Conservation (phyloP, 495 filamentous ascomycete genomes). For the Evansstolkia leycettana region DNA sequence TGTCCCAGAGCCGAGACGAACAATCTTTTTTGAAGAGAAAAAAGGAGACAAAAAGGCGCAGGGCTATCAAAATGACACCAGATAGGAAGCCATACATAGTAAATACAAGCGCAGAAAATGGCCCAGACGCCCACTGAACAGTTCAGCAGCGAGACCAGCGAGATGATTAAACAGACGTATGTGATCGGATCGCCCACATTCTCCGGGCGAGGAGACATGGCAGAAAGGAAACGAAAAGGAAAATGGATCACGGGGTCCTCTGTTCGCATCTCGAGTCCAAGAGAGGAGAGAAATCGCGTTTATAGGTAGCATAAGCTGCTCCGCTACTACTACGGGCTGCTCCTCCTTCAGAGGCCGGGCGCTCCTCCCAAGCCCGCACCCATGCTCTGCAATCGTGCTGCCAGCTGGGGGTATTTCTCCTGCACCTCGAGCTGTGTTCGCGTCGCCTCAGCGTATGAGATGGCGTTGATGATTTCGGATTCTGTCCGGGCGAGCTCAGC, state of each 20-base stretch:
- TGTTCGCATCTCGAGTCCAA: background rate
- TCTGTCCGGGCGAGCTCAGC: slow-evolving; percentile 93
- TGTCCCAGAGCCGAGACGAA: too few species aligned
- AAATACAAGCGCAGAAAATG: slow-evolving; percentile 26
- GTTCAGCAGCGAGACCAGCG: slow-evolving; percentile 12
- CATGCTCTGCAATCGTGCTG: slow-evolving; percentile 70
- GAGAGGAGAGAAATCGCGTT: slow-evolving; percentile 1
- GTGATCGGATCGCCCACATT: background rate
- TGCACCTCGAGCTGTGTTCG: slow-evolving; percentile 95
- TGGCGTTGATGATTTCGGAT: slow-evolving; percentile 87
- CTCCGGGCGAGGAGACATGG: slow-evolving; percentile 2
- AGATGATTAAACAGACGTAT: slow-evolving; percentile 6
- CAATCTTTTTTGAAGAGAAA: background rate
- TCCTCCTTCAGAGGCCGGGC: slow-evolving; percentile 21
- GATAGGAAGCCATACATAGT: slow-evolving; percentile 14
- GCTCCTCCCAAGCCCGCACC: slow-evolving; percentile 33
- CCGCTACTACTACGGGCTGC: too few species aligned
- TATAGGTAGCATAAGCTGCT: too few species aligned
- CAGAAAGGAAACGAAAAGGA: background rate
- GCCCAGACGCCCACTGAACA: slow-evolving; percentile 8
- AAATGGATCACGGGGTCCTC: background rate
- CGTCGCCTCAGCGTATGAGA: slow-evolving; percentile 95
- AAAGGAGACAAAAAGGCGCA: slow-evolving; percentile 1
- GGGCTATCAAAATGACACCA: slow-evolving; percentile 2
- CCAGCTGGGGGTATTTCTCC: slow-evolving; percentile 94